Evolutionary conservation across 306 rosid species (phyloP), one percentile per base, ranked within the genome.

Genomic region (Quercus suber): DNA sequence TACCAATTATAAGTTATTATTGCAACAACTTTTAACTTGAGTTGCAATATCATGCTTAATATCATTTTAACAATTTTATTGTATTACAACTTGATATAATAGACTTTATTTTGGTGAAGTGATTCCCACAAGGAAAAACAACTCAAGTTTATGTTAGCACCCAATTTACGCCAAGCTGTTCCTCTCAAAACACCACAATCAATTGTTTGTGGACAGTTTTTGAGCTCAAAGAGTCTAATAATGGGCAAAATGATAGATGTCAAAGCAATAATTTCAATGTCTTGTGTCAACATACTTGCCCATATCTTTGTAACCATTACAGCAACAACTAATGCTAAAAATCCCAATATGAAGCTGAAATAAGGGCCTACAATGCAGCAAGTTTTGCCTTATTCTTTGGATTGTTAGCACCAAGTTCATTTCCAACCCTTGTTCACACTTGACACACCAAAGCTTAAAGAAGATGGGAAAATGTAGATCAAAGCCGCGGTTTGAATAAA

Each of bases 381-480:
- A 87, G 76, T 82, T 83, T 92, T 0, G 96, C 98, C 49, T 7
- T 37, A 37, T 68, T 78, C 5, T 71, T 17, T 0, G 99, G 97
- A 27, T 73, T 63, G 67, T 86, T 86, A 1, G 97, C 97, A 1
- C 99, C 98, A 3, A 95, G 85, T 55, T 95, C 97, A 30, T 95
- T 95, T 4, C 98, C 98, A 1, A 95, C 95, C 61, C 99, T 89
- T 10, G 99, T 37, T 37, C 3, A 37, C 10, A 37, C 11, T 92
- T 1, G 99, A 95, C 3, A 95, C 98, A 0, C 87, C 95, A n/a
- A 95, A 88, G 81, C 97, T 90, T 20, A 95, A 18, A 0, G 97
- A 94, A 43, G 97, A 91, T 0, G 98, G 94, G 60, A 92, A 95
- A 85, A 95, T 91, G 91, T 95, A 95, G 21, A 95, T 90, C 76